These are phyloP conservation scores for Cadophora gregata DNA, from an alignment of 2,329 filamentous ascomycete genomes.

Conservation along the genomic window DNA sequence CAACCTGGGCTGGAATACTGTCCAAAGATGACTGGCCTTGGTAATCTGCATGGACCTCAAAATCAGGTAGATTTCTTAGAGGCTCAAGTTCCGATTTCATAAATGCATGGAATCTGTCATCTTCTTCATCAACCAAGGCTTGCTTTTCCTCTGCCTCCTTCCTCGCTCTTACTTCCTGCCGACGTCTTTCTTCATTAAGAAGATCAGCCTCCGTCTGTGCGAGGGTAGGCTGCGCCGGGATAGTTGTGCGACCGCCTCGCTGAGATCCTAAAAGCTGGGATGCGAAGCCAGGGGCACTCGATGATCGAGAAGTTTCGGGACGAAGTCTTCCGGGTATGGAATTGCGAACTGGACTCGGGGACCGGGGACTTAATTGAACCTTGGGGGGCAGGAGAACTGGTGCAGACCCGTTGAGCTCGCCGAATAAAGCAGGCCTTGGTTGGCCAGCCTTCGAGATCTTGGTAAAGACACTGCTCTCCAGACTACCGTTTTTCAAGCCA, in stretches of 20 bases:
- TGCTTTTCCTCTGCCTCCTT: conserved; percentile 63
- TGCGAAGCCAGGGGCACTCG: conserved; percentile 65
- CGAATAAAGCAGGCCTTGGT: conserved; percentile 55
- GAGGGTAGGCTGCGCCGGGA: conserved; percentile 31
- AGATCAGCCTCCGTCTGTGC: conserved; percentile 30
- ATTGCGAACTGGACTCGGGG: conserved; percentile 72
- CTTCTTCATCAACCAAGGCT: conserved; percentile 70
- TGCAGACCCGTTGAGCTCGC: conserved; percentile 58
- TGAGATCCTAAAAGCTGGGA: conserved; percentile 56
- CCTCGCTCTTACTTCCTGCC: conserved; percentile 52
- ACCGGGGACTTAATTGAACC: conserved; percentile 65
- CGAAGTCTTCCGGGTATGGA: conserved; percentile 59
- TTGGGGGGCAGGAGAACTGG: conserved; percentile 59
- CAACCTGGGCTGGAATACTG: conserved; percentile 66
- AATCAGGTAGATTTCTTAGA: conserved; percentile 68
- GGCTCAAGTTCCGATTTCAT: conserved; percentile 65
- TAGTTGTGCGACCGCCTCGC: conserved; percentile 56
- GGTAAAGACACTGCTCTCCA: conserved; percentile 47
- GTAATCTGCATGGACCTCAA: conserved; percentile 66
- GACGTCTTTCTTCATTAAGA: conserved; percentile 41
- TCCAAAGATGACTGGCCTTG: conserved; percentile 53
- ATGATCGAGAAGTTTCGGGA: conserved; percentile 59
- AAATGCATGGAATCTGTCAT: conserved; percentile 69
- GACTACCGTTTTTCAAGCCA: conserved; percentile 50
- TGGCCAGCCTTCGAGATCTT: conserved; percentile 54